Base-by-base conservation (phyloP, 768 basidiomycete species). In the Kwoniella heveanensis region DNA sequence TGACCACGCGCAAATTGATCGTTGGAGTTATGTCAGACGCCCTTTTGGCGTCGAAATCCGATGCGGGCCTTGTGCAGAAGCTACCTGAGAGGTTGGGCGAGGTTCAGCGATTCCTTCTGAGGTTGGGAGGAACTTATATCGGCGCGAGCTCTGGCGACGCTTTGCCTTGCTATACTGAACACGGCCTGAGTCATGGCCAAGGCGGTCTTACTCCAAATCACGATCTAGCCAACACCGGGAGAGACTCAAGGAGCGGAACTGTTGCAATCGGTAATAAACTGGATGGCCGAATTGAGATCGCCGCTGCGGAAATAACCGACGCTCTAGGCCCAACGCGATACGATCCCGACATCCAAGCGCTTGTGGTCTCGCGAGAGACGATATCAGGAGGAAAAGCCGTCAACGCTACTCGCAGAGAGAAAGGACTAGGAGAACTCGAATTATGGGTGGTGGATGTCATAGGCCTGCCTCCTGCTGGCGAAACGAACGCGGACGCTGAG, bases 321-420 rank as follows among this genome's bases (percentile, higher is more conserved):
- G 88, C 96, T 0, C 93, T 87, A 71, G 96, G 96, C 1, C 96
- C 96, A 13, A 96, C 96, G 0, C 90, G 85, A 4, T 86, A 84
- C 82, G 93, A 97, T 71, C 84, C 88, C 1, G 84, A 94, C 73
- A 86, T 98, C n/a, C 91, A 96, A 69, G 93, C 87, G 9, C 81
- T 99, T 15, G 90, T 99, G 3, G 90, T 97, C 48, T 93, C 91
- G 80, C 86, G 85, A 72, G 96, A 99, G 80, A 98, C 94, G 0
- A 71, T 88, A 0, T 79, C 83, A 12, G 95, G 96, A 0, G 74
- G 74, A 4, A 29, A 64, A 24, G 47, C 49, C 6, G 72, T 76
- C 22, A 76, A 76, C 57, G 81, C 81, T 37, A 83, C 85, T 59
- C 85, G 91, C 21, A 79, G 75, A n/a, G 83, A 83, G 67, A 83